Evolutionary conservation across 441 rosid genomes (phyloP).

Genomic region (Capsella rubella): DNA sequence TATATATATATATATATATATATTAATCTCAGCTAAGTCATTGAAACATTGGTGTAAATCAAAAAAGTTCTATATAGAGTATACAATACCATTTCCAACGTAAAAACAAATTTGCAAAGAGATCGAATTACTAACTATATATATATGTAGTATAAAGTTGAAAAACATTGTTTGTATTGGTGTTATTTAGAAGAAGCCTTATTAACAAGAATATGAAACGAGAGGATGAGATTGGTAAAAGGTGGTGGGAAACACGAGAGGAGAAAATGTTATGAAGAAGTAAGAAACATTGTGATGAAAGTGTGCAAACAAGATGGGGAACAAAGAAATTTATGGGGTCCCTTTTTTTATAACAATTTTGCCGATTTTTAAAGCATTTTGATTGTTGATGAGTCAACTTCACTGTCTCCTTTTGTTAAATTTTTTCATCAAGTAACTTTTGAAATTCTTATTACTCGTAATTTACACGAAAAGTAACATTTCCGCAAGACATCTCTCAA

Average conservation of each 20-base stretch:
- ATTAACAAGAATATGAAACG: neutral
- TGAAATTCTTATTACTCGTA: slow-evolving; percentile 21
- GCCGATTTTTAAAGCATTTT: slow-evolving; percentile 28
- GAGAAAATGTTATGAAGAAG: slow-evolving; percentile 5
- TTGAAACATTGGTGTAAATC: neutral
- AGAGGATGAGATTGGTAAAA: neutral
- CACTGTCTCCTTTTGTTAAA: slow-evolving; percentile 22
- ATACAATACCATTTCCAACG: neutral
- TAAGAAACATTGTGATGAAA: slow-evolving; percentile 37
- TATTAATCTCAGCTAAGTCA: neutral
- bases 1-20: neutral
- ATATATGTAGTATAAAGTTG: neutral
- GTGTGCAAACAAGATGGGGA: slow-evolving; percentile 40
- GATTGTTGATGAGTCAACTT: slow-evolving; percentile 43
- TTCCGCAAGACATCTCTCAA: slow-evolving; percentile 4
- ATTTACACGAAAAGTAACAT: slow-evolving; percentile 35
- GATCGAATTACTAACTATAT: neutral
- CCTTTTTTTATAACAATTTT: slow-evolving; percentile 35
- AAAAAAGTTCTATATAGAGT: too few relatives aligned
- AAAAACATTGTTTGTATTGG: neutral
- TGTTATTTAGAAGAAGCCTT: neutral
- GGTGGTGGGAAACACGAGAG: neutral
- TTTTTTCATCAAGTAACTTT: slow-evolving; percentile 6
- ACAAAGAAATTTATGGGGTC: slow-evolving; percentile 42
- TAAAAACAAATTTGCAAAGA: neutral